Base-by-base conservation (phyloP, 306 rosid genomes). In the Casuarina cunninghamiana region DNA sequence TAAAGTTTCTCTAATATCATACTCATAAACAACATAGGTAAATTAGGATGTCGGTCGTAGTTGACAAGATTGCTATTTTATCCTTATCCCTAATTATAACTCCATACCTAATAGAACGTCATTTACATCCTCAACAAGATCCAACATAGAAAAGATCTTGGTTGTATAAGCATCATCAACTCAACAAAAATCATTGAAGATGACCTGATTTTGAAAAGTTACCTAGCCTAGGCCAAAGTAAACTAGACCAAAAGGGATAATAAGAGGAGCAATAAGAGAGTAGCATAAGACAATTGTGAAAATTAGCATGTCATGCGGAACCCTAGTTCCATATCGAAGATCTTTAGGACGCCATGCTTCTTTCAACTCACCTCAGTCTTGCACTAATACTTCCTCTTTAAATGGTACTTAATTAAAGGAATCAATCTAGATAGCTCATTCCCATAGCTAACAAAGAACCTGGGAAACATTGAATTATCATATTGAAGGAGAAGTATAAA, bases 181-280 rank as follows among this genome's bases (percentile, higher is more conserved):
- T 16, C 13, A 42, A 67, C 67, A 83, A 71, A 68, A 58, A 50
- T 77, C 6, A 44, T 62, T 72, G 44, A 74, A 67, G 44, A 45
- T 81, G 68, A 96, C 99, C 97, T 96, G 99, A 83, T 96, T 96
- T 38, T 96, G 87, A 80, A 96, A 91, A 75, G 93, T 38, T 57
- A 96, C 94, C 99, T 98, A 96, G 81, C 96, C 99, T 0, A 91
- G 76, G 71, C 91, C 97, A 42, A 96, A 93, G 83, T 91, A 93
- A 15, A 88, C 53, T 48, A 84, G 96, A 17, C 99, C 98, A 73
- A 96, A 96, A 3, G 93, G 97, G 83, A 96, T 61, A 53, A 92
- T 89, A 15, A 93, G 65, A 49, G 99, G 98, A 51, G 99, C 93
- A 78, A 96, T 93, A 37, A 88, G 83, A 73, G 98, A 90, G 86